Evolutionary conservation across 306 rosid genomes (phyloP).

Genomic region (Malus sylvestris): DNA sequence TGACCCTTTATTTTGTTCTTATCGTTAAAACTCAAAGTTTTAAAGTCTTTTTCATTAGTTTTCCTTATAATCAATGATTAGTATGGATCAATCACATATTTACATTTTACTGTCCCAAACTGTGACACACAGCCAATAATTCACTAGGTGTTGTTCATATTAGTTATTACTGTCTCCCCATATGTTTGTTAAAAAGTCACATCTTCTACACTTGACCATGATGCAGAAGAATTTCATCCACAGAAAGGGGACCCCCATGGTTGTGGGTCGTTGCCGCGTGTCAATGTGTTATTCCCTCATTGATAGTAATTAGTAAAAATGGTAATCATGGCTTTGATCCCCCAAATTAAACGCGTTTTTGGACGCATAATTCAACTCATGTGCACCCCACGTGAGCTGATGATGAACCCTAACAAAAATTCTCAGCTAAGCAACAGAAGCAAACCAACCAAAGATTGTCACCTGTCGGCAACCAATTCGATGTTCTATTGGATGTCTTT

Average conservation of each 20-base stretch:
- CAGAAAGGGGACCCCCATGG: not conserved
- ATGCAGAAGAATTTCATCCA: not conserved
- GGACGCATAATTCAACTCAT: conserved; percentile 22
- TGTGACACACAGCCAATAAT: conserved; percentile 1
- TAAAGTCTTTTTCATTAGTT: no score
- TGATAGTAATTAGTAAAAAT: not conserved
- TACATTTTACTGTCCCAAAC: not conserved
- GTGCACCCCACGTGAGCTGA: conserved; percentile 49
- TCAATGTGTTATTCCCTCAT: not conserved
- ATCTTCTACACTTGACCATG: not conserved
- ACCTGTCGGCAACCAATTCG: conserved; percentile 45
- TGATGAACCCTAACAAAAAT: not conserved
- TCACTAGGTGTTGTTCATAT: conserved; percentile 4
- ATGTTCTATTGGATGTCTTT: not conserved
- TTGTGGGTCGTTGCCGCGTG: not conserved
- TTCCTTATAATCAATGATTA: not conserved
- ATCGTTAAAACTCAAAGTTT: no score
- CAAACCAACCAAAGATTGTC: conserved; percentile 12
- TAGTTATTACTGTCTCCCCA: conserved; percentile 16
- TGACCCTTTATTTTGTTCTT: no score
- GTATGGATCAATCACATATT: not conserved
- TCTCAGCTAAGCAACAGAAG: not conserved
- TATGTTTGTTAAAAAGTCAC: conserved; percentile 5
- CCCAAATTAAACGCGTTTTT: conserved; percentile 36
- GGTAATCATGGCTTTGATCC: conserved; percentile 13